Percentiles rank a stretch among this genome's conserved stretches.
Evolutionary conservation across 2,329 filamentous ascomycete species (phyloP).

Genomic region (Arthroderma uncinatum): DNA sequence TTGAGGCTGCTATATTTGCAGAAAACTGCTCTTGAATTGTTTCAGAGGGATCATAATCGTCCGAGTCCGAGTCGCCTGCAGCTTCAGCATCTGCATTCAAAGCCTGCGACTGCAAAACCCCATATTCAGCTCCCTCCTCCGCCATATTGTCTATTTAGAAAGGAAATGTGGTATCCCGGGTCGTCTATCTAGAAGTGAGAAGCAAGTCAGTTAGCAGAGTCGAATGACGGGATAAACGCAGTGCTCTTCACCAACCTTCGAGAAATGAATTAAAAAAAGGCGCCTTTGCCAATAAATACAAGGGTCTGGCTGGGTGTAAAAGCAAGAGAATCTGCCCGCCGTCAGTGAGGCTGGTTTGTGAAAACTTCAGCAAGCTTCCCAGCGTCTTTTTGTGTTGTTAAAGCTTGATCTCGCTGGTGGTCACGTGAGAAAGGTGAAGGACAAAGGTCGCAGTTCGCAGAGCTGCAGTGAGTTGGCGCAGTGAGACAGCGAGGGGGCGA

Average conservation of each 20-base stretch:
- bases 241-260: background rate
- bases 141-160: constrained; percentile 31
- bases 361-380: background rate
- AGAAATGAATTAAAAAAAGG: background rate
- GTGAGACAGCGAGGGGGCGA: too few species aligned
- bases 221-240: background rate
- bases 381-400: background rate
- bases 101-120: constrained; percentile 42
- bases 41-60: constrained; percentile 47
- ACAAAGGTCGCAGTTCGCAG: background rate
- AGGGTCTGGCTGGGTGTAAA: background rate
- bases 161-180: background rate
- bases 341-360: background rate
- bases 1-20: constrained; percentile 23
- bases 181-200: background rate
- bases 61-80: constrained; percentile 38
- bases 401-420: background rate
- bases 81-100: constrained; percentile 40
- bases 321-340: background rate
- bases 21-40: constrained; percentile 34
- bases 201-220: background rate
- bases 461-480: too few species aligned
- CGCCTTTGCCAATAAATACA: background rate
- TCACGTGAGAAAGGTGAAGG: background rate
- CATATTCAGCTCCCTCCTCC: constrained; percentile 43